Base-by-base conservation (phyloP, 257 asterid genomes). In the Salvia hispanica region DNA sequence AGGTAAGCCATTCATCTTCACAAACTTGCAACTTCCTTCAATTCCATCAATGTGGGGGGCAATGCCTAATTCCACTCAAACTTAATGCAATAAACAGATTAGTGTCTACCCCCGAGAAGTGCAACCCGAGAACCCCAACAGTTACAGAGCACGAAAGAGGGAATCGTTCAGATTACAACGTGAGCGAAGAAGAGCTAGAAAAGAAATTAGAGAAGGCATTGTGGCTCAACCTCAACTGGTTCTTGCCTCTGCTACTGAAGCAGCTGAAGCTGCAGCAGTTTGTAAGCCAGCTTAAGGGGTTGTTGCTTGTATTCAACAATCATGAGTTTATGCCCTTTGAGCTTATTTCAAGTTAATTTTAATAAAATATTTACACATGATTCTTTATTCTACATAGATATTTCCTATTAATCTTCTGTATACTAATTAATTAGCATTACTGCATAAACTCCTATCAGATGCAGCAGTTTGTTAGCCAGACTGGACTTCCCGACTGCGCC, bases 161-260 rank as follows among this genome's bases (percentile, higher is more conserved):
- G 99, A 86, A 72, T 74, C 92, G 16, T 93, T 93, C 81, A 88
- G 84, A 72, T 69, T 90, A 64, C 99, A 90, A 43, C 92, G 96
- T 1, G 94, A 88, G 69, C 87, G 95, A n/a, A 77, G 86, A 78
- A 79, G 64, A 73, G 97, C 94, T 5, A 68, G 96, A 73, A 85
- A 72, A 80, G 96, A 86, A 64, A 96, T 88, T 50, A 85, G 73
- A 82, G 96, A 86, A 64, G 98, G 89, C 53, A 51, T 47, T 43
- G 54, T 62, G 6, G 40, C 55, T 62, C 78, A 79, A 64, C 96
- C 90, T n/a, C 80, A 76, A 73, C 66, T 88, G 39, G 62, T 86
- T n/a, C 83, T 86, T 75, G 95, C 96, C 69, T 82, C 89, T 18
- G 74, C 77, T 64, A 11, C 79, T 3, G 83, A 79, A 5, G 76